These are phyloP conservation scores for Pichia inconspicua DNA, from an alignment of 1,139 yeast genomes.

Conservation along the genomic window DNA sequence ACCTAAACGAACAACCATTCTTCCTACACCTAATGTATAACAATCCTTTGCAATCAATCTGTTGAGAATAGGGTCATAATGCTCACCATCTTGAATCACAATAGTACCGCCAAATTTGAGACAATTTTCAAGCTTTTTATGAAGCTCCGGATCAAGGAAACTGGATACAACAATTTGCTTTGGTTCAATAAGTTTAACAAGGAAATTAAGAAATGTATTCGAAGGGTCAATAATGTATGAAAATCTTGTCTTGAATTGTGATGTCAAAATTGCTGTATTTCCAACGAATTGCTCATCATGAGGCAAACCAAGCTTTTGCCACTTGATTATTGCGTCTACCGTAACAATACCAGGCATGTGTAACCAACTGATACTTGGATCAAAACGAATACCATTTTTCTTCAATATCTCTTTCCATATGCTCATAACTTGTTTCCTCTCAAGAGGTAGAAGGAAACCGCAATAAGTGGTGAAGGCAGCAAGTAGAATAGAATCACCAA, in stretches of 20 bases:
- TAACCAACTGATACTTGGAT: constrained; percentile 23
- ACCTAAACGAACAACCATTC: constrained; percentile 56
- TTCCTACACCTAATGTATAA: constrained; percentile 66
- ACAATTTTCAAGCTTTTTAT: constrained; percentile 69
- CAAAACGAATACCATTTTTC: constrained; percentile 35
- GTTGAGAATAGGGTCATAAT: constrained; percentile 65
- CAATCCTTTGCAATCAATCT: constrained; percentile 56
- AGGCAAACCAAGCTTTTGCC: constrained; percentile 50
- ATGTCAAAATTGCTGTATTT: constrained; percentile 49
- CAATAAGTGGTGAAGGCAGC: constrained; percentile 58
- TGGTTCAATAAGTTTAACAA: constrained; percentile 30
- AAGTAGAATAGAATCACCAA: constrained; percentile 60
- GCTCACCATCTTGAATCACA: constrained; percentile 71
- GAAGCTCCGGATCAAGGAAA: constrained; percentile 63
- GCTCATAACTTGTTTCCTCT: constrained; percentile 34
- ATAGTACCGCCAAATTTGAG: constrained; percentile 75
- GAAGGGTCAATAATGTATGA: constrained; percentile 75
- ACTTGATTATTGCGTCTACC: constrained; percentile 35
- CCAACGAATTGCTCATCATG: constrained; percentile 55
- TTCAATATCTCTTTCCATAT: constrained; percentile 39
- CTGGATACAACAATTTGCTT: constrained; percentile 51
- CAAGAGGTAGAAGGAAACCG: constrained; percentile 52
- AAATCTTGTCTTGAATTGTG: constrained; percentile 28
- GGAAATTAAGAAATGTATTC: constrained; percentile 37
- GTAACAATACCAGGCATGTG: constrained; percentile 35